Evolutionary conservation across 768 basidiomycete species (phyloP).

Genomic region (Trametes cinnabarina): DNA sequence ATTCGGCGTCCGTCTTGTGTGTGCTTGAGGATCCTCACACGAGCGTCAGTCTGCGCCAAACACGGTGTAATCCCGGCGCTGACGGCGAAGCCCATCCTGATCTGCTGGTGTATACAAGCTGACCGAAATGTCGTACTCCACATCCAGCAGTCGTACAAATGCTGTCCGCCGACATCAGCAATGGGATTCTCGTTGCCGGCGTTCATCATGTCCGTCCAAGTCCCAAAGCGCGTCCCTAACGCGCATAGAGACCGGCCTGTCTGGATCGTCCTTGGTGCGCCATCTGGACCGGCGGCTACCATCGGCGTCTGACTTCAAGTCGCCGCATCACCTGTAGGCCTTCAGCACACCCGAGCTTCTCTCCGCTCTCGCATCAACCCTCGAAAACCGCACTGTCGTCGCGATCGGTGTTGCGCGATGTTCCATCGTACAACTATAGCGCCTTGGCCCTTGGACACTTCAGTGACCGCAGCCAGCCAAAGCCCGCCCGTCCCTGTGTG

Average conservation of each 20-base stretch:
- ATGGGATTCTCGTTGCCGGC: conserved; percentile 10
- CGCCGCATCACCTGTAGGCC: conserved; percentile 1
- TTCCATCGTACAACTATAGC: background rate
- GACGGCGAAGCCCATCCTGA: background rate
- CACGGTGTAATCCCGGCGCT: conserved; percentile 1
- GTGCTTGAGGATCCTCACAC: conserved; percentile 8
- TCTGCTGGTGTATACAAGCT: background rate
- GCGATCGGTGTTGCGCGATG: background rate
- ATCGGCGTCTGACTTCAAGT: background rate
- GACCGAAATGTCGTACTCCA: conserved; percentile 6
- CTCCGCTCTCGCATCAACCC: conserved; percentile 11
- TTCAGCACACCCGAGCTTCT: background rate
- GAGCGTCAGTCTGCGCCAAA: background rate
- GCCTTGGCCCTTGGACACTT: background rate
- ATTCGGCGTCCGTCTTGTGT: conserved; percentile 9
- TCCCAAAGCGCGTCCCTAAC: background rate
- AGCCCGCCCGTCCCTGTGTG: background rate
- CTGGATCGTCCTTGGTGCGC: background rate
- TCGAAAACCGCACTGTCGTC: background rate
- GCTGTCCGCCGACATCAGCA: conserved; percentile 5
- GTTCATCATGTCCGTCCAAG: background rate
- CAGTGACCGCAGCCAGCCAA: background rate
- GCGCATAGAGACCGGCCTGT: background rate
- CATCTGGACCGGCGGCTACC: background rate
- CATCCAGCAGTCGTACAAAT: conserved; percentile 1